Percentiles rank a stretch among this genome's conserved stretches.
These are phyloP conservation scores for Quillaja saponaria DNA, from an alignment of 306 rosid species.

Conservation along the genomic window DNA sequence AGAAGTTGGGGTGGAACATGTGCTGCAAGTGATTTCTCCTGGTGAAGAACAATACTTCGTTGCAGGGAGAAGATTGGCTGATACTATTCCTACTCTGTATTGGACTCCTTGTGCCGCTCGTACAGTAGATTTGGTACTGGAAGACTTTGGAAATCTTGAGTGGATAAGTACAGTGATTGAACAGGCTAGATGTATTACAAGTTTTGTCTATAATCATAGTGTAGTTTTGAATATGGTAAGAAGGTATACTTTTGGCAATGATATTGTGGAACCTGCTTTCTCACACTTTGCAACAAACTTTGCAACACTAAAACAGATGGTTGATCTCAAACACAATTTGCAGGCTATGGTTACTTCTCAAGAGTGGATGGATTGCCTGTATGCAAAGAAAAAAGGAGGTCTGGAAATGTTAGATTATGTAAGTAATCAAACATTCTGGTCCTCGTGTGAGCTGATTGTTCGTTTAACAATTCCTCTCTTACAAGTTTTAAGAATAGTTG, in stretches of 20 bases:
- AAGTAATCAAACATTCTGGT: constrained; percentile 82
- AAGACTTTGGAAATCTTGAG: constrained; percentile 73
- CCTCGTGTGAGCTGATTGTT: constrained; percentile 64
- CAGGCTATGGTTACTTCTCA: constrained; percentile 88
- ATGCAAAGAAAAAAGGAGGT: constrained; percentile 77
- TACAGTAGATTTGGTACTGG: constrained; percentile 68
- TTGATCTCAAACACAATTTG: constrained; percentile 71
- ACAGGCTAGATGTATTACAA: constrained; percentile 74
- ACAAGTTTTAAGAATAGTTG: constrained; percentile 59
- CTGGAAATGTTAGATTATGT: constrained; percentile 74
- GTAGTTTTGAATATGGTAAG: constrained; percentile 71
- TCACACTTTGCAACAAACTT: constrained; percentile 66
- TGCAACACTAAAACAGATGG: constrained; percentile 69
- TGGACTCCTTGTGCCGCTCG: constrained; percentile 75
- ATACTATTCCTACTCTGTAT: constrained; percentile 69
- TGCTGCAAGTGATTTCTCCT: constrained; percentile 75
- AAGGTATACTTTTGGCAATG: constrained; percentile 74
- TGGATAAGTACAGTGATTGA: constrained; percentile 68
- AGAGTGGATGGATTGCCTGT: constrained; percentile 82
- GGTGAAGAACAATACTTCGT: constrained; percentile 58
- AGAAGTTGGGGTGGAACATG: constrained; percentile 75
- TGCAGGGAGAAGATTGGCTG: constrained; percentile 69
- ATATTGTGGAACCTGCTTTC: constrained; percentile 67
- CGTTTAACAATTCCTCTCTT: constrained; percentile 73
- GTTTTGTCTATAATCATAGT: constrained; percentile 75